Percentiles rank a stretch among this genome's conserved stretches.
Evolutionary conservation across 2,329 filamentous ascomycete genomes (phyloP).

Genomic region (Blastomyces silverae): DNA sequence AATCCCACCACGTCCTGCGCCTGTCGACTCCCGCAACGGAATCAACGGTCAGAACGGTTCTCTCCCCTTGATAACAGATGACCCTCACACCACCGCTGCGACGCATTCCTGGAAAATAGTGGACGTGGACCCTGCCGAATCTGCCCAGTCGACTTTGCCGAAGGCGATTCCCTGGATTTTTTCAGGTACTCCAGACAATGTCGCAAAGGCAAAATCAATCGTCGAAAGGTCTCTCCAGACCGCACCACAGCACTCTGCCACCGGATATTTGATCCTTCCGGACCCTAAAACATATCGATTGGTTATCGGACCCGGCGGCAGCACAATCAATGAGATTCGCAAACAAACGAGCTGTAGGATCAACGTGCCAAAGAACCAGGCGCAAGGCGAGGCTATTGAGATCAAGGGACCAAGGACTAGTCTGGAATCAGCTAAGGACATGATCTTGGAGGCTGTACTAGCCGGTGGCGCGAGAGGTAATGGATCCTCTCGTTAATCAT

Average conservation of each 20-base stretch:
- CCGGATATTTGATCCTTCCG: constrained; percentile 81
- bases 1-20: constrained; percentile 61
- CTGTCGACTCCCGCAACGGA: constrained; percentile 45
- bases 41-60: constrained; percentile 50
- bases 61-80: constrained; percentile 93
- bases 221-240: constrained; percentile 66
- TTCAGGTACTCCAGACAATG: constrained; percentile 66
- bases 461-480: constrained; percentile 28
- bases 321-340: constrained; percentile 86
- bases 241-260: constrained; percentile 48
- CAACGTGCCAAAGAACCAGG: constrained; percentile 79
- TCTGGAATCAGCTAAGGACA: constrained; percentile 76
- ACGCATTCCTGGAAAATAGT: constrained; percentile 79
- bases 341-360: constrained; percentile 91
- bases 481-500: background rate
- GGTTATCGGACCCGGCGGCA: constrained; percentile 81
- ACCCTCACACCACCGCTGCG: constrained; percentile 57
- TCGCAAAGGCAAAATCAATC: constrained; percentile 71
- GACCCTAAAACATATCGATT: constrained; percentile 84
- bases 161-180: constrained; percentile 73
- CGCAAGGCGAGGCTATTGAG: constrained; percentile 74
- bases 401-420: constrained; percentile 72
- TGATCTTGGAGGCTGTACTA: constrained; percentile 77
- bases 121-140: constrained; percentile 40
- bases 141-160: constrained; percentile 28